Percentiles rank a stretch among this genome's conserved stretches.
These are phyloP conservation scores for Macrophomina phaseolina DNA, from an alignment of 2,329 filamentous ascomycete genomes.

Conservation along the genomic window DNA sequence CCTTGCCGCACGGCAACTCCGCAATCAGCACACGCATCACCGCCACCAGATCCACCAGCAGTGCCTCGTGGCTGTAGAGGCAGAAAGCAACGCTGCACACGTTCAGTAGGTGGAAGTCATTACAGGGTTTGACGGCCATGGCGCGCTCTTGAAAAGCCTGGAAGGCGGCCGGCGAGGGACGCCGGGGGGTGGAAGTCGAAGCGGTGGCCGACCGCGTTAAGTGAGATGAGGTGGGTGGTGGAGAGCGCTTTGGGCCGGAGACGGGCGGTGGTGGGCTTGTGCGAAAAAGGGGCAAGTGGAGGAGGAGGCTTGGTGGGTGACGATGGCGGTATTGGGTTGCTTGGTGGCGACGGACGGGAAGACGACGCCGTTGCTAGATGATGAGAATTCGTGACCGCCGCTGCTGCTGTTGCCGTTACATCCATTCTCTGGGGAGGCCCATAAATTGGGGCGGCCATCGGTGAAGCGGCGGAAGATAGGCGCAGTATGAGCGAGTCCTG, in stretches of 20 bases:
- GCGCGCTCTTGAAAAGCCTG: slow-evolving; percentile 47
- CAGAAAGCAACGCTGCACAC: slow-evolving; percentile 46
- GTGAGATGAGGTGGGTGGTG: slow-evolving; percentile 47
- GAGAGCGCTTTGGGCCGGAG: slow-evolving; percentile 27
- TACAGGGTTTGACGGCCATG: slow-evolving; percentile 54
- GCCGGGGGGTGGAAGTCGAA: slow-evolving; percentile 51
- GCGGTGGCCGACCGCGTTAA: slow-evolving; percentile 55
- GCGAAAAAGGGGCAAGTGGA: slow-evolving; percentile 18
- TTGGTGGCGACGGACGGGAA: no score
- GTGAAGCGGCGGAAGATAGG: no score
- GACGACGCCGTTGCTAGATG: no score
- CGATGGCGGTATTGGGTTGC: no score
- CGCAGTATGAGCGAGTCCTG: no score
- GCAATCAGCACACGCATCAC: slow-evolving; percentile 53
- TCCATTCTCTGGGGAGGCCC: no score
- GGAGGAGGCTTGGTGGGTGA: background rate
- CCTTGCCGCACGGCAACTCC: slow-evolving; percentile 49
- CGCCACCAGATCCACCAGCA: slow-evolving; percentile 46
- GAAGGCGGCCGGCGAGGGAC: slow-evolving; percentile 46
- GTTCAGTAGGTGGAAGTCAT: slow-evolving; percentile 53
- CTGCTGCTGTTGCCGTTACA: no score
- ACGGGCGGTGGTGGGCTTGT: slow-evolving; percentile 32
- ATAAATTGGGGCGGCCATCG: no score
- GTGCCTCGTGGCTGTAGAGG: slow-evolving; percentile 53
- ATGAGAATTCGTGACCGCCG: no score